These are phyloP conservation scores for Pseudogymnoascus sp. DNA, from an alignment of 2,329 filamentous ascomycete species.

Conservation along the genomic window DNA sequence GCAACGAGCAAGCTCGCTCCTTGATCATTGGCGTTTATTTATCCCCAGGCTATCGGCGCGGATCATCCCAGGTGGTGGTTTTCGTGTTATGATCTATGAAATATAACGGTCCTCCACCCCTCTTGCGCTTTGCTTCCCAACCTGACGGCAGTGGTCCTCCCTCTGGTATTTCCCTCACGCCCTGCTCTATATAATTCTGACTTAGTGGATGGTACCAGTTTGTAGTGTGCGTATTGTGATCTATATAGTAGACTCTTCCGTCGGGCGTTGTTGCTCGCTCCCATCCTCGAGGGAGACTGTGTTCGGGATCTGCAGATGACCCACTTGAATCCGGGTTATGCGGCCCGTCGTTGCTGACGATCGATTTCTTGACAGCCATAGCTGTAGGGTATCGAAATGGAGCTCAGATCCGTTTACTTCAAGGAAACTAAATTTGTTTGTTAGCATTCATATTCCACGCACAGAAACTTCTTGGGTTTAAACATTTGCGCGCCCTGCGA, in stretches of 20 bases:
- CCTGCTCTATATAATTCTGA: neutral
- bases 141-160: constrained; percentile 89
- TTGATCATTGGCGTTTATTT: neutral
- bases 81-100: constrained; percentile 99
- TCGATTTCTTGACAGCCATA: neutral
- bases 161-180: constrained; percentile 58
- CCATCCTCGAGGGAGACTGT: constrained; percentile 88
- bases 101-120: constrained; percentile 95
- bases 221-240: constrained; percentile 91
- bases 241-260: constrained; percentile 86
- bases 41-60: constrained; percentile 44
- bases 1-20: neutral
- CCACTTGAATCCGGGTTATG: neutral
- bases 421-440: neutral
- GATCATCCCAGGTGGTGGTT: constrained; percentile 98
- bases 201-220: constrained; percentile 54
- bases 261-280: constrained; percentile 89
- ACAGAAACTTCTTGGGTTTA: neutral
- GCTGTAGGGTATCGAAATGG: neutral
- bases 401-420: constrained; percentile 1
- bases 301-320: neutral
- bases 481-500: constrained; percentile 2
- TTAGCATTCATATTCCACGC: neutral
- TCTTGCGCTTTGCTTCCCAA: constrained; percentile 94
- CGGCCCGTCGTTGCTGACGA: neutral